phyloP scores from a whole-genome alignment of 768 basidiomycete species.

The Termitomyces sp. region DNA sequence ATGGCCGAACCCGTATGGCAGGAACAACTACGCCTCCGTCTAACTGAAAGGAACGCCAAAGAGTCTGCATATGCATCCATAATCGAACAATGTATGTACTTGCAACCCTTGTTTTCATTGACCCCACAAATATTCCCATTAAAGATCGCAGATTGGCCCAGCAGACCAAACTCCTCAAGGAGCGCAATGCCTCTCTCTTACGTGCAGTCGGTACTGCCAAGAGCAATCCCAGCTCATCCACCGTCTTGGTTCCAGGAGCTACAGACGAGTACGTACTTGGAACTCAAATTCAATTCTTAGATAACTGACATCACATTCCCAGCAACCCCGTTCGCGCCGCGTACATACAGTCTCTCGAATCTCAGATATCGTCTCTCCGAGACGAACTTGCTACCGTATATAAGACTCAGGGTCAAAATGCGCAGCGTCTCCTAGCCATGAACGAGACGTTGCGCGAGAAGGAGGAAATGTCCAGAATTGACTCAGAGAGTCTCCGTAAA shows the following conservation, averaged over 20 bases:
- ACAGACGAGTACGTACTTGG: conserved; percentile 56
- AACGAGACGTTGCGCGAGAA: conserved; percentile 93
- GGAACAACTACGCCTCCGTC: conserved; percentile 70
- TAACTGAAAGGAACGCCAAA: conserved; percentile 77
- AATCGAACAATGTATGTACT: conserved; percentile 86
- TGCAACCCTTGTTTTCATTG: background rate
- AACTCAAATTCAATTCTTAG: conserved; percentile 6
- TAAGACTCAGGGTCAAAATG: conserved; percentile 94
- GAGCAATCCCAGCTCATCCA: conserved; percentile 52
- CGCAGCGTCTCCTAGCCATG: conserved; percentile 87
- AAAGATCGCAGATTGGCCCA: conserved; percentile 88
- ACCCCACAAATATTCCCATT: conserved; percentile 3
- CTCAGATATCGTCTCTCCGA: conserved; percentile 86
- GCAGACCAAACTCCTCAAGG: conserved; percentile 87
- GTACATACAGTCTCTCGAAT: conserved; percentile 87
- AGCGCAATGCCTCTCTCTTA: conserved; percentile 85
- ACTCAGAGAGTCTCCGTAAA: conserved; percentile 76
- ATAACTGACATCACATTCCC: conserved; percentile 13
- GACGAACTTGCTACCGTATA: conserved; percentile 93
- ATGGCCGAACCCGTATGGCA: conserved; percentile 88
- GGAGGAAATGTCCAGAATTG: conserved; percentile 79
- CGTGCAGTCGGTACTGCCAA: conserved; percentile 77
- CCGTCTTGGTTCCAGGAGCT: conserved; percentile 53
- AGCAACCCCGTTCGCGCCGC: conserved; percentile 85
- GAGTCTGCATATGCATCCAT: conserved; percentile 79